Evolutionary conservation across 352 stramenopile species (phyloP).

Genomic region (Globisporangium paroecandrum): DNA sequence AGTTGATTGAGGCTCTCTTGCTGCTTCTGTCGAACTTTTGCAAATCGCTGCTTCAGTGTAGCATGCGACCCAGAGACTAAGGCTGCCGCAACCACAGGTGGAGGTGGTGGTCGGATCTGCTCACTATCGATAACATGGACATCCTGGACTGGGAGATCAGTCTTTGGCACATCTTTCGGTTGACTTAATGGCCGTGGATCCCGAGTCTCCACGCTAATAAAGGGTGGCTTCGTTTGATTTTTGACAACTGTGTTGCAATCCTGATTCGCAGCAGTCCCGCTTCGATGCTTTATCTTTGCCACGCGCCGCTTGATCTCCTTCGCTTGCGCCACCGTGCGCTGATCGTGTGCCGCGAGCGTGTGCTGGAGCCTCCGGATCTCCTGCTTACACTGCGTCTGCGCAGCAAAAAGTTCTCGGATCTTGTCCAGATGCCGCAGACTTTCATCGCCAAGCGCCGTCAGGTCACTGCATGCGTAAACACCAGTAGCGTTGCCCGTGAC

Average conservation of each 20-base stretch:
- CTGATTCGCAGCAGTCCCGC: too few relatives aligned
- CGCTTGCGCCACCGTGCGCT: conserved; percentile 2
- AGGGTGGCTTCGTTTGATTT: neutral
- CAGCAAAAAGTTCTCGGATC: conserved; percentile 13
- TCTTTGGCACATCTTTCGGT: neutral
- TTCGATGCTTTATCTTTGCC: neutral
- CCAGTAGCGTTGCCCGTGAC: too few relatives aligned
- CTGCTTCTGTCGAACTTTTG: conserved; percentile 20
- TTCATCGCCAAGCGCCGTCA: too few relatives aligned
- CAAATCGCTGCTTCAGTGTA: conserved; percentile 18
- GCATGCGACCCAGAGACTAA: conserved; percentile 6
- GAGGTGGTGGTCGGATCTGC: neutral
- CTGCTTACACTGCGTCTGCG: conserved; percentile 7
- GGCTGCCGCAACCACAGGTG: neutral
- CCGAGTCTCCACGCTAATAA: neutral
- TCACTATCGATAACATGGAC: neutral
- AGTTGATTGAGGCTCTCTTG: conserved; percentile 11
- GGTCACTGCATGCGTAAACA: too few relatives aligned
- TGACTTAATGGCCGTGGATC: neutral
- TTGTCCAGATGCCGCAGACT: too few relatives aligned
- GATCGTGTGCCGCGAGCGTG: conserved; percentile 14
- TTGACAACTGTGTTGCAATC: neutral
- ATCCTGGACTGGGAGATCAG: neutral
- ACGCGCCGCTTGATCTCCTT: neutral
- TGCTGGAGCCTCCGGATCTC: conserved; percentile 19